A percentile compares a stretch with the other conserved stretches of the same genome.
Conservation (phyloP, 148 eudicot species). For the Vaccinium myrtillus region DNA sequence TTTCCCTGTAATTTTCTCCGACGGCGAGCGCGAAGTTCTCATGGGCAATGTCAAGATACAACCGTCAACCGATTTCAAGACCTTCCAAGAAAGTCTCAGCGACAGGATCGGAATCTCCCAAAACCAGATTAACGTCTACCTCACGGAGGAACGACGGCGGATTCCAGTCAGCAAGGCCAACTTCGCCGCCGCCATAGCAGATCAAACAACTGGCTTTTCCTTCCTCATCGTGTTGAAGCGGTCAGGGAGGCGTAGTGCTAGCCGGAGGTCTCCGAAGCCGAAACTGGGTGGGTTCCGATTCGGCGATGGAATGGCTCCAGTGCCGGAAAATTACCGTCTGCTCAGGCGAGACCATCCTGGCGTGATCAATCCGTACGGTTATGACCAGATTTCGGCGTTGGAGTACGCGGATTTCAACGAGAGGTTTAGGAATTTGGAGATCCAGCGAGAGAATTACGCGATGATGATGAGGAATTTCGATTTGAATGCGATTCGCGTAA, state of each 20-base stretch:
- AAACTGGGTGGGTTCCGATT: constrained; percentile 9
- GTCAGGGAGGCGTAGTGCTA: constrained; percentile 33
- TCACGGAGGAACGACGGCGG: constrained; percentile 49
- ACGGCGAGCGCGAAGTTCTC: constrained; percentile 60
- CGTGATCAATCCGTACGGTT: neutral
- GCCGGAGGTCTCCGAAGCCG: constrained; percentile 12
- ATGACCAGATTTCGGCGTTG: neutral
- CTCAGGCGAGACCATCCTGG: constrained; percentile 23
- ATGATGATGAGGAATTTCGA: constrained; percentile 23
- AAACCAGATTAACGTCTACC: constrained; percentile 61
- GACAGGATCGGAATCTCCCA: constrained; percentile 61
- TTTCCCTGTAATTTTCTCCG: constrained; percentile 58
- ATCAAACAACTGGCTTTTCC: constrained; percentile 19
- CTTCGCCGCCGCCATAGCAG: constrained; percentile 31
- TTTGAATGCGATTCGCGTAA: constrained; percentile 16
- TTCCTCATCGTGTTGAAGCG: constrained; percentile 61
- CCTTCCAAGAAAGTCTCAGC: constrained; percentile 47
- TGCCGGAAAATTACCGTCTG: constrained; percentile 29
- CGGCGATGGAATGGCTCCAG: constrained; percentile 12
- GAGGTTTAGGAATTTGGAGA: constrained; percentile 28
- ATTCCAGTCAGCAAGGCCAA: constrained; percentile 52
- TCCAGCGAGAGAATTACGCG: constrained; percentile 34
- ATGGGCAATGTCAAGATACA: constrained; percentile 41
- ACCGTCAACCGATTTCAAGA: constrained; percentile 47
- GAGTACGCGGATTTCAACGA: constrained; percentile 16